Base-by-base conservation (phyloP, 345 rosid genomes). In the Theobroma cacao region DNA sequence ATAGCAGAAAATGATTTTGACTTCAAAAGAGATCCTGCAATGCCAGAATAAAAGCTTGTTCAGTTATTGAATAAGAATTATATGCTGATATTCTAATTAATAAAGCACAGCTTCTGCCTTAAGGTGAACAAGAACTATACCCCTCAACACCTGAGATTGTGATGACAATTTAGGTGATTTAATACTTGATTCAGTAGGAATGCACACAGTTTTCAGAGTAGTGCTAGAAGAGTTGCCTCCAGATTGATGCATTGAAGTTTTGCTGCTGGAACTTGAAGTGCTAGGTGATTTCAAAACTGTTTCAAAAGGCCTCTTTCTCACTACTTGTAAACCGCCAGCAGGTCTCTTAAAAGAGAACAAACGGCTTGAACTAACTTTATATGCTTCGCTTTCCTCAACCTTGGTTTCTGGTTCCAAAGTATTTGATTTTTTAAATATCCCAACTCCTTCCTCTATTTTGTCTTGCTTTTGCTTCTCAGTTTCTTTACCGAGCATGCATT, bases 11-110 rank as follows among this genome's bases (percentile, higher is more conserved):
- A 87, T 12, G 90, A 86, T 62, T 84, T 83, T 43, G 92, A 89
- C 79, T 86, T 86, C 26, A 59, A 72, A 31, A 83, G 79, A 64
- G 79, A 50, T 75, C 89, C 92, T 89, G 87, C 52, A 81, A 8
- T 59, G 28, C 26, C 72, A 61, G 59, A 59, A 77, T 38, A 7
- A 55, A 22, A 15, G 73, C 34, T 34, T 17, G 20, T 45, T 52
- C 6, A 47, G 41, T 9, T 36, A 48, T 38, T 50, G 20, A 64
- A 48, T 3, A 2, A 33, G 61, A 60, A 13, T 24, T n/a, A 56
- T 38, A 67, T 34, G 13, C 24, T 56, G 6, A 45, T 13, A 74
- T 41, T 74, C n/a, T 14, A 58, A 14, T 12, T 31, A 75, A 61
- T 55, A 33, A 14, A 47, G 59, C 45, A 43, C n/a, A 15, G 36